Evolutionary conservation across 805 yeast genomes (phyloP).

Genomic region (Torulaspora delbrueckii): DNA sequence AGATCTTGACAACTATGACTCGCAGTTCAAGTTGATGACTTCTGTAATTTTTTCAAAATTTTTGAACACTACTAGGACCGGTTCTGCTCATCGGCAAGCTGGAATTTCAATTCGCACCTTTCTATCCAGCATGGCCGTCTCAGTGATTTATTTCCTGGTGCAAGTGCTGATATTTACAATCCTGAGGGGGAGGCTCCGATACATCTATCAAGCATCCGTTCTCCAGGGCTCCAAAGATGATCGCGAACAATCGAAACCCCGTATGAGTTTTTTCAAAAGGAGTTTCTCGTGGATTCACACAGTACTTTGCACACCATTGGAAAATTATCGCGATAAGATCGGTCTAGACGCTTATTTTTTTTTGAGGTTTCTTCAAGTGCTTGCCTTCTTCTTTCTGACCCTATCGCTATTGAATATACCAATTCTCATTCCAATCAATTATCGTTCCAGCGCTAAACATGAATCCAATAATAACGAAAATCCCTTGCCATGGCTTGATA

Average conservation of each 20-base stretch:
- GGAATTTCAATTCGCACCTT: constrained; percentile 57
- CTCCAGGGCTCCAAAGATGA: neutral
- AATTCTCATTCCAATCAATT: constrained; percentile 61
- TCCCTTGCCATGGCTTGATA: constrained; percentile 42
- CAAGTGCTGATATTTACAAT: constrained; percentile 46
- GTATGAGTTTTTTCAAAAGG: constrained; percentile 14
- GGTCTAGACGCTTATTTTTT: constrained; percentile 78
- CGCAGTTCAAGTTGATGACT: constrained; percentile 15
- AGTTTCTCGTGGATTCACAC: constrained; percentile 53
- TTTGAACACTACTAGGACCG: constrained; percentile 50
- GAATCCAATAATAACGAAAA: neutral
- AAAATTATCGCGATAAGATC: constrained; percentile 36
- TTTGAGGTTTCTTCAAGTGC: constrained; percentile 51
- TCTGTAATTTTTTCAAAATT: constrained; percentile 29
- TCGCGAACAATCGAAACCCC: neutral
- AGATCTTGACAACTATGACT: constrained; percentile 6
- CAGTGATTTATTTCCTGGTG: constrained; percentile 48
- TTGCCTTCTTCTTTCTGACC: constrained; percentile 47
- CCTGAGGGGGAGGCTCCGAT: constrained; percentile 35
- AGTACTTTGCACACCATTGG: constrained; percentile 38
- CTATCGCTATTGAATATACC: constrained; percentile 54
- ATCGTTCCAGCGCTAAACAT: constrained; percentile 30
- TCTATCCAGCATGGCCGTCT: constrained; percentile 49
- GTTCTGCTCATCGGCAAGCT: constrained; percentile 52
- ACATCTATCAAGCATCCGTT: constrained; percentile 43